Conservation (phyloP, 208 protist species). For the Crithidia bombi region DNA sequence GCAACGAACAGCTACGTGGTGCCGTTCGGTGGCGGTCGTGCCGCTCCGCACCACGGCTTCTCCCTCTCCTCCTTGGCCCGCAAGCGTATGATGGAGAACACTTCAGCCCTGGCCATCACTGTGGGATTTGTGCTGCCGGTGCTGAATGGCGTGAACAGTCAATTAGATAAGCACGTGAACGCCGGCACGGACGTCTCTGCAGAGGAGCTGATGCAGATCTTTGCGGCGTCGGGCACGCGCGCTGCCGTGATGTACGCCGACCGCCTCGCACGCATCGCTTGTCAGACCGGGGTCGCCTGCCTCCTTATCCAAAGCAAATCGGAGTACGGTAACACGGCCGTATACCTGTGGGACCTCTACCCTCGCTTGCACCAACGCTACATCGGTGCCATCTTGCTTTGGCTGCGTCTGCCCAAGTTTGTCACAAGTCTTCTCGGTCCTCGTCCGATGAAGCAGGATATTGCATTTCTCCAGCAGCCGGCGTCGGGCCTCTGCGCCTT, state of each 20-base stretch:
- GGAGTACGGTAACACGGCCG: slow-evolving; percentile 47
- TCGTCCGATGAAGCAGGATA: slow-evolving; percentile 34
- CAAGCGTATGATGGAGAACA: slow-evolving; percentile 74
- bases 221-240: slow-evolving; percentile 28
- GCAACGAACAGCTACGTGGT: slow-evolving; percentile 24
- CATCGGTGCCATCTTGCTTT: slow-evolving; percentile 43
- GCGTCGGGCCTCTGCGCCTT: slow-evolving; percentile 51
- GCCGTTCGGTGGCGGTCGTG: slow-evolving; percentile 26
- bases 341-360: slow-evolving; percentile 84
- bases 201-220: slow-evolving; percentile 61
- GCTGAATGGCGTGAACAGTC: slow-evolving; percentile 52
- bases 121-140: slow-evolving; percentile 64
- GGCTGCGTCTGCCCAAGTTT: slow-evolving; percentile 64
- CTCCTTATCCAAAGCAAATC: slow-evolving; percentile 46
- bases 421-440: slow-evolving; percentile 61
- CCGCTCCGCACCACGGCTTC: slow-evolving; percentile 51
- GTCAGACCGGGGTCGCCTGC: slow-evolving; percentile 59
- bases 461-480: slow-evolving; percentile 38
- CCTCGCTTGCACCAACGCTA: slow-evolving; percentile 74
- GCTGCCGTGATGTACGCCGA: slow-evolving; percentile 54
- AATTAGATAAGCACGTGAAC: slow-evolving; percentile 64
- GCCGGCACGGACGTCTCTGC: slow-evolving; percentile 59
- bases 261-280: slow-evolving; percentile 54
- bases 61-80: slow-evolving; percentile 44
- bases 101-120: slow-evolving; percentile 51